Conservation (phyloP, 1,284 basidiomycete species). For the Ganoderma lucidum region DNA sequence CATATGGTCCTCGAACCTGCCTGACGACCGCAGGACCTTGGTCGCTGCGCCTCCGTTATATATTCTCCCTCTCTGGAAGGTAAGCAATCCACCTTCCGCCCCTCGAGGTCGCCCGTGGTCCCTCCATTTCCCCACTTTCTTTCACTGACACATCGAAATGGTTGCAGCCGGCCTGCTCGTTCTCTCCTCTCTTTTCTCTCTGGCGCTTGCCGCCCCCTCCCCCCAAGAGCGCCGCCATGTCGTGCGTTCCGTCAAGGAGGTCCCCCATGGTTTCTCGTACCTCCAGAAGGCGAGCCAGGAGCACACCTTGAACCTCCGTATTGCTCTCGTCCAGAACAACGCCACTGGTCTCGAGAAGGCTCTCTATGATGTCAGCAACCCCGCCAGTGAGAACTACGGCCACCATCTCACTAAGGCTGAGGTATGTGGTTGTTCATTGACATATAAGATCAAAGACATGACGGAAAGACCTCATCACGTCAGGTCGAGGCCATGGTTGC, state of each 20-base stretch:
- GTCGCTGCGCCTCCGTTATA: slow-evolving; percentile 18
- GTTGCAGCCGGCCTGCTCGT: slow-evolving; percentile 36
- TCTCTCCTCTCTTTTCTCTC: slow-evolving; percentile 34
- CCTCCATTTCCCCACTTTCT: slow-evolving; percentile 30
- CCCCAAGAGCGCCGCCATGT: slow-evolving; percentile 42
- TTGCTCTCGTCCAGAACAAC: slow-evolving; percentile 39
- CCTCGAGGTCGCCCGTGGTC: slow-evolving; percentile 59
- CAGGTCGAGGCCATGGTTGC: slow-evolving; percentile 47
- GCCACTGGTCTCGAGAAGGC: slow-evolving; percentile 33
- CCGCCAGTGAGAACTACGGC: slow-evolving; percentile 33
- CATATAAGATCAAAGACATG: background rate
- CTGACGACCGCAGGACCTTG: slow-evolving; percentile 25
- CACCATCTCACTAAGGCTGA: slow-evolving; percentile 32
- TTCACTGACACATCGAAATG: slow-evolving; percentile 33
- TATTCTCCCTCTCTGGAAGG: slow-evolving; percentile 4
- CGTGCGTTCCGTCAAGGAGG: slow-evolving; percentile 28
- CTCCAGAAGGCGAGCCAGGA: slow-evolving; percentile 30
- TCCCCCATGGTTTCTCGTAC: slow-evolving; percentile 34
- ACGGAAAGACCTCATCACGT: slow-evolving; percentile 31
- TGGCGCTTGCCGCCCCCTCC: slow-evolving; percentile 33
- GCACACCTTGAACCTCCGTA: slow-evolving; percentile 34
- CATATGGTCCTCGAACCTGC: slow-evolving; percentile 27
- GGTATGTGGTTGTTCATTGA: slow-evolving; percentile 12
- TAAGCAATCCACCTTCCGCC: slow-evolving; percentile 23
- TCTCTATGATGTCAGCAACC: slow-evolving; percentile 38